Evolutionary conservation across 257 asterid species (phyloP).

Genomic region (Ophiorrhiza pumila): DNA sequence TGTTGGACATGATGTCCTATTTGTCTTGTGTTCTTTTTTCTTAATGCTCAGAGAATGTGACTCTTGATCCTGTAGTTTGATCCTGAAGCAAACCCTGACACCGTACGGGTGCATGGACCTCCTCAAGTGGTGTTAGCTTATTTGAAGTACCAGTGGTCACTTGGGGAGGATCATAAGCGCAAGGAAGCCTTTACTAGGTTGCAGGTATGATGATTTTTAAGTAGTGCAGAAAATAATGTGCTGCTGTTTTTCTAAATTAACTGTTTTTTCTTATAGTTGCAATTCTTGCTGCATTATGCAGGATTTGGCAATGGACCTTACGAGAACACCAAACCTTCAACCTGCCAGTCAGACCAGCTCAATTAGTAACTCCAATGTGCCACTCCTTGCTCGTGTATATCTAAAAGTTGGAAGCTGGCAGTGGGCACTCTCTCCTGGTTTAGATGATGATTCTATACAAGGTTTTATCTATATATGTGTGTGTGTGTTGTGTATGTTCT

Average conservation of each 20-base stretch:
- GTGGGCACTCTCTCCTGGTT: conserved; percentile 87
- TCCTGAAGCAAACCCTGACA: conserved; percentile 83
- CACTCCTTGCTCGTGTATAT: conserved; percentile 85
- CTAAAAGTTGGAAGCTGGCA: conserved; percentile 89
- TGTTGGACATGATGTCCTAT: conserved; percentile 2
- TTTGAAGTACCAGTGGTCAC: conserved; percentile 95
- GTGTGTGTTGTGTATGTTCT: no score
- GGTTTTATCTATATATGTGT: conserved; percentile 34
- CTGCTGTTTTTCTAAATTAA: neutral
- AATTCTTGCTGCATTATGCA: conserved; percentile 28
- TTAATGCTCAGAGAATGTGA: conserved; percentile 14
- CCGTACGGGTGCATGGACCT: conserved; percentile 78
- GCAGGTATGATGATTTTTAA: conserved; percentile 50
- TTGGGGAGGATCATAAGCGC: conserved; percentile 93
- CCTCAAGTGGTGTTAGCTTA: conserved; percentile 97
- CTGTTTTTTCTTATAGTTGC: conserved; percentile 3
- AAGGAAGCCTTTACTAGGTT: conserved; percentile 81
- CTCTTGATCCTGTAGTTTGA: conserved; percentile 58
- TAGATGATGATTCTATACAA: conserved; percentile 91
- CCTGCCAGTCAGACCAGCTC: conserved; percentile 58
- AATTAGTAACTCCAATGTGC: conserved; percentile 54
- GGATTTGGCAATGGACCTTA: conserved; percentile 87
- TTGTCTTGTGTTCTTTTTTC: conserved; percentile 7
- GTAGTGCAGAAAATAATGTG: conserved; percentile 8
- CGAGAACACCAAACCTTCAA: conserved; percentile 60